phyloP scores from a whole-genome alignment of 257 asterid species.

The Solanum gracilifrons region DNA sequence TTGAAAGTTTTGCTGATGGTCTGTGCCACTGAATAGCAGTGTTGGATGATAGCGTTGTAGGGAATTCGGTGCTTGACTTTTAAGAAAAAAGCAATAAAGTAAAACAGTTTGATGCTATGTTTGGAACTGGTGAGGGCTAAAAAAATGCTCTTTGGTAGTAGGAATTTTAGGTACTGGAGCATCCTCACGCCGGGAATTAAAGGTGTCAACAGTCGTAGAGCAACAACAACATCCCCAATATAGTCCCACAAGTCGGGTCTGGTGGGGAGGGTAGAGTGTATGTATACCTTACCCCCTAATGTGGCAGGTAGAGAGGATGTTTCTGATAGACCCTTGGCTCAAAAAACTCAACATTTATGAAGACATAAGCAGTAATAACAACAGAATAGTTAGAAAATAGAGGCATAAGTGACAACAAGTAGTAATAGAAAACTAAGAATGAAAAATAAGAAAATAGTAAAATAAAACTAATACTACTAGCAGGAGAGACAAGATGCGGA shows the following conservation, averaged over 20 bases:
- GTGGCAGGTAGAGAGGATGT: neutral
- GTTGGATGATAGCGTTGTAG: neutral
- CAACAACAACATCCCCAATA: neutral
- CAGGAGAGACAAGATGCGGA: neutral
- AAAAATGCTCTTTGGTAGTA: neutral
- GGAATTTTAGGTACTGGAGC: neutral
- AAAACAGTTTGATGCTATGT: neutral
- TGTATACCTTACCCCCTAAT: neutral
- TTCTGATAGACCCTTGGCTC: neutral
- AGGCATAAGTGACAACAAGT: neutral
- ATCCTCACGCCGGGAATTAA: neutral
- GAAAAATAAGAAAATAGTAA: neutral
- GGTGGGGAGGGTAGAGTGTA: neutral
- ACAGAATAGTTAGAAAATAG: neutral
- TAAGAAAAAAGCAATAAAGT: neutral
- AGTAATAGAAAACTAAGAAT: neutral
- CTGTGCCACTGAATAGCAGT: neutral
- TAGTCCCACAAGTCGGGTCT: neutral
- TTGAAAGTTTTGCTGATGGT: neutral
- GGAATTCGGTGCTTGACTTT: neutral
- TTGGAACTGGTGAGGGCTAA: neutral
- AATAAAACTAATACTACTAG: neutral
- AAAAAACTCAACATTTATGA: neutral
- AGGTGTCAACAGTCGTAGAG: neutral
- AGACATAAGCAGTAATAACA: neutral